phyloP scores from a whole-genome alignment of 495 filamentous ascomycete genomes.

The Lophium mytilinum region DNA sequence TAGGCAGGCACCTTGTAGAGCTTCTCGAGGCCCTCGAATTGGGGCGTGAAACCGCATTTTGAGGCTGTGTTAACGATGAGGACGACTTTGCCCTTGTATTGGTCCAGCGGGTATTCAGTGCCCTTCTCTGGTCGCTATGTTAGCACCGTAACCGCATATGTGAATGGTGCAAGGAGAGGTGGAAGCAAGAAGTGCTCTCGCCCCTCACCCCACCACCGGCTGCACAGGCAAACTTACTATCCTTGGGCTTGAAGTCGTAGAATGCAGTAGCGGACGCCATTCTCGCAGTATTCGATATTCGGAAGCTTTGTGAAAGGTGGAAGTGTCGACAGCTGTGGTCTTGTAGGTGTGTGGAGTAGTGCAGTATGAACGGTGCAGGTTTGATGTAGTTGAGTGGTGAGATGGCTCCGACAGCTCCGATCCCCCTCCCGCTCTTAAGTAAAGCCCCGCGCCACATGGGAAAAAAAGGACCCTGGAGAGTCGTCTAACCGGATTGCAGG shows the following conservation, averaged over 20 bases:
- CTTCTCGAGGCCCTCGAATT: slow-evolving; percentile 84
- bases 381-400: no score
- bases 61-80: slow-evolving; percentile 97
- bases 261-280: slow-evolving; percentile 88
- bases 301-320: no score
- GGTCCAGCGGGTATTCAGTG: slow-evolving; percentile 54
- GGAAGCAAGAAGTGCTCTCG: background rate
- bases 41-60: slow-evolving; percentile 98
- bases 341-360: no score
- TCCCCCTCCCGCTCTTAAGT: no score
- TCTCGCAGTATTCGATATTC: slow-evolving; percentile 24
- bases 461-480: no score
- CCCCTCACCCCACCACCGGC: no score
- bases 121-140: slow-evolving; percentile 58
- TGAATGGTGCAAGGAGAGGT: background rate
- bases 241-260: slow-evolving; percentile 80
- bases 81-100: slow-evolving; percentile 81
- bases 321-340: no score
- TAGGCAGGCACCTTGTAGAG: slow-evolving; percentile 59
- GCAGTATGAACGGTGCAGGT: no score
- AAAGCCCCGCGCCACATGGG: no score
- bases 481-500: no score
- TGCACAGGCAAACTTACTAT: slow-evolving; percentile 22
- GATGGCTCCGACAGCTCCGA: no score
- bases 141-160: background rate